phyloP scores from a whole-genome alignment of 176 grass and related monocot genomes.

The Zea luxurians region DNA sequence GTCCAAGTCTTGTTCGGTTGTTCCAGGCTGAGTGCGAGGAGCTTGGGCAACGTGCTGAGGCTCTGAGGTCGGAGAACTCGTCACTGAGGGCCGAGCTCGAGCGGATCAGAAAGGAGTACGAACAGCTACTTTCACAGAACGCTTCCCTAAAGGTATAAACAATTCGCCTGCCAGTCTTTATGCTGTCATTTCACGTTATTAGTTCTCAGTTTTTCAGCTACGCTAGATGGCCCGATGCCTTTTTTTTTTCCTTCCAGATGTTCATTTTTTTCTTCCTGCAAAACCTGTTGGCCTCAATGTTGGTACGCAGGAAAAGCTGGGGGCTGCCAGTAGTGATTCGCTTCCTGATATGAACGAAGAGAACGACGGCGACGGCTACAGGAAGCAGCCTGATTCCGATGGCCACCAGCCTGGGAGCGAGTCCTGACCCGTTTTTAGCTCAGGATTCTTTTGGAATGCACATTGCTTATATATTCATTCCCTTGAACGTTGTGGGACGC shows the following conservation, averaged over 20 bases:
- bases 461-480: conserved; percentile 12
- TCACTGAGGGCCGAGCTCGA: conserved; percentile 64
- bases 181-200: background rate
- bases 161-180: background rate
- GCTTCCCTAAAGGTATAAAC: conserved; percentile 72
- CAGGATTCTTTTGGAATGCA: conserved; percentile 35
- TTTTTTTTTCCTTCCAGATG: background rate
- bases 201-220: background rate
- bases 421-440: conserved; percentile 24
- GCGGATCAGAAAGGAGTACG: conserved; percentile 68
- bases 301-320: conserved; percentile 61
- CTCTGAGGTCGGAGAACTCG: conserved; percentile 75
- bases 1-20: background rate
- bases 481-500: background rate
- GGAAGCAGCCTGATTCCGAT: conserved; percentile 40
- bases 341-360: conserved; percentile 49
- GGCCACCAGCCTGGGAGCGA: background rate
- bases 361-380: conserved; percentile 11
- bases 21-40: conserved; percentile 74
- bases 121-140: conserved; percentile 66
- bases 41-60: conserved; percentile 66
- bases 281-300: background rate
- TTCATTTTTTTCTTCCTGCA: background rate
- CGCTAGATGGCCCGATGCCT: background rate
- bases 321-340: conserved; percentile 30